A percentile compares a stretch with the other conserved stretches of the same genome.
Evolutionary conservation across 192 early-diverging fungal genomes (phyloP).

Genomic region (Linnemannia exigua): DNA sequence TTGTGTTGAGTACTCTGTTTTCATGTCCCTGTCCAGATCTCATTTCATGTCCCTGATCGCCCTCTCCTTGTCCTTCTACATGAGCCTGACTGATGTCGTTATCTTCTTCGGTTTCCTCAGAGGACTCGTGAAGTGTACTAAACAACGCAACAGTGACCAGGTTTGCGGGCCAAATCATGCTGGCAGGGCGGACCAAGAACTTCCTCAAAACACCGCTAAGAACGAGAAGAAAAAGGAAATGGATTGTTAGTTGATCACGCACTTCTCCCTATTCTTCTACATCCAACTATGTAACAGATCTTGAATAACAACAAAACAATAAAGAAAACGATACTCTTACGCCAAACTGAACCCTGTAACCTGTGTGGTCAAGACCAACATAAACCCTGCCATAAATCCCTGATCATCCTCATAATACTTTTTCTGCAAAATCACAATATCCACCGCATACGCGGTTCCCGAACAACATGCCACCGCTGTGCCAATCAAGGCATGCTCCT

Average conservation of each 20-base stretch:
- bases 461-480: constrained; percentile 49
- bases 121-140: constrained; percentile 50
- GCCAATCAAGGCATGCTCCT: constrained; percentile 66
- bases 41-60: not conserved
- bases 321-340: not conserved
- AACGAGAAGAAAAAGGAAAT: not conserved
- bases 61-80: not conserved
- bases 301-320: not conserved
- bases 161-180: constrained; percentile 74
- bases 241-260: not conserved
- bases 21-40: not conserved
- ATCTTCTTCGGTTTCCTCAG: not conserved
- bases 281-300: not conserved
- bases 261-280: not conserved
- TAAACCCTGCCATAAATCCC: constrained; percentile 49
- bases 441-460: constrained; percentile 57
- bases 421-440: constrained; percentile 60
- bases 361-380: constrained; percentile 67
- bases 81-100: not conserved
- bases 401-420: constrained; percentile 57
- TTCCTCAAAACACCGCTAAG: constrained; percentile 62
- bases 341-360: constrained; percentile 70
- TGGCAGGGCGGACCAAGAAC: constrained; percentile 68
- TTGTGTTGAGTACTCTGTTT: not conserved
- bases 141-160: constrained; percentile 62